Evolutionary conservation across 495 filamentous ascomycete species (phyloP).

Genomic region (Lasiosphaeris hirsuta): DNA sequence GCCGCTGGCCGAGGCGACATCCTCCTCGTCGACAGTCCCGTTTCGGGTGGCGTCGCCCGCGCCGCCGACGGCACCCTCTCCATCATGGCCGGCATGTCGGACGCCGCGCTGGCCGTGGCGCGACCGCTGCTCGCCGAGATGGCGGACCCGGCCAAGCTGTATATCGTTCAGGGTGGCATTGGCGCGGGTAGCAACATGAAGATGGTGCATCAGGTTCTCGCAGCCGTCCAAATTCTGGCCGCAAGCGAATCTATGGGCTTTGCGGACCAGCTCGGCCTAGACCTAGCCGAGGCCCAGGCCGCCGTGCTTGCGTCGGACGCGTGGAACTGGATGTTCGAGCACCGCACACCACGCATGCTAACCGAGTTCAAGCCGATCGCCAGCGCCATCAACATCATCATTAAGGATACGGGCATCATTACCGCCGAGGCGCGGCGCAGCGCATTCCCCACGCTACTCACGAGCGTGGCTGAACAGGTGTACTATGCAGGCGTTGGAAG

Average conservation of each 20-base stretch:
- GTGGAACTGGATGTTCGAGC: slow-evolving; percentile 80
- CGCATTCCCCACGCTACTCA: slow-evolving; percentile 66
- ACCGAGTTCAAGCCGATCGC: slow-evolving; percentile 63
- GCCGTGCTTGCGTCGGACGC: slow-evolving; percentile 57
- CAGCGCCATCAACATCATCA: slow-evolving; percentile 71
- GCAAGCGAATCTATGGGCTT: slow-evolving; percentile 73
- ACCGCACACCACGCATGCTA: slow-evolving; percentile 67
- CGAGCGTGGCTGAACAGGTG: slow-evolving; percentile 65
- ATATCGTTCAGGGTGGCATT: slow-evolving; percentile 68
- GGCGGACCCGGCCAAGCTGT: slow-evolving; percentile 59
- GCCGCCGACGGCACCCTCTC: slow-evolving; percentile 75
- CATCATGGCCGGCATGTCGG: slow-evolving; percentile 70
- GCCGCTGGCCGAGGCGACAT: slow-evolving; percentile 59
- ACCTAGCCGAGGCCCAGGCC: slow-evolving; percentile 55
- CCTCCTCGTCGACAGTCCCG: slow-evolving; percentile 67
- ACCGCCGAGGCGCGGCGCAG: slow-evolving; percentile 60
- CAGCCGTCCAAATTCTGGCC: slow-evolving; percentile 70
- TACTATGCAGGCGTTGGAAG: slow-evolving; percentile 59
- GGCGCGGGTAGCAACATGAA: slow-evolving; percentile 85
- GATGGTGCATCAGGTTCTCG: slow-evolving; percentile 80
- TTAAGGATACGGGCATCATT: slow-evolving; percentile 80
- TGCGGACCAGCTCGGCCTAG: slow-evolving; percentile 63
- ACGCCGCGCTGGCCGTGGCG: slow-evolving; percentile 55
- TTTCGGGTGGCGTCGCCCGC: slow-evolving; percentile 71
- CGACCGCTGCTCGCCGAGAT: slow-evolving; percentile 61